Conservation (phyloP, 768 basidiomycete genomes). For the Inosperma sp. region DNA sequence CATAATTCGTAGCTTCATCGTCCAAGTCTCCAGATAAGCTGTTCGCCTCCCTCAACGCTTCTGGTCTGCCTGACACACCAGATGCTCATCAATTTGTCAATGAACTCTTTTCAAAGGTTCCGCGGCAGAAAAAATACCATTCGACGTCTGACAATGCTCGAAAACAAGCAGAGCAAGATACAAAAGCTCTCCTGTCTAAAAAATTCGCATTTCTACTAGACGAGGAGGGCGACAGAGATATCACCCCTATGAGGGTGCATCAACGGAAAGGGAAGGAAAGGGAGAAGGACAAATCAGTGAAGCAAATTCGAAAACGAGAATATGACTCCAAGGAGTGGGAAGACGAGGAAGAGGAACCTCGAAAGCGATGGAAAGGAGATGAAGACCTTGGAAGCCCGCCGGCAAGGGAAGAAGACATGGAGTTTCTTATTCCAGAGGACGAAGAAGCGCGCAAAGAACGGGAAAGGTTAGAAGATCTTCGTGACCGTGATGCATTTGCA, state of each 20-base stretch:
- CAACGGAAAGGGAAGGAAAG: conserved; percentile 47
- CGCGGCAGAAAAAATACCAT: conserved; percentile 62
- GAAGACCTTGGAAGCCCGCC: conserved; percentile 28
- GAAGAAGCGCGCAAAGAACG: conserved; percentile 65
- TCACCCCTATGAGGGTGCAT: conserved; percentile 40
- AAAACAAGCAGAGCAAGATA: conserved; percentile 71
- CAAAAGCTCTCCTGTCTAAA: conserved; percentile 61
- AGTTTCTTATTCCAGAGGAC: conserved; percentile 57
- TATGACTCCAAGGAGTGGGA: conserved; percentile 83
- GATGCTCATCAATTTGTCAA: conserved; percentile 76
- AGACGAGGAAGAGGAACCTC: conserved; percentile 75
- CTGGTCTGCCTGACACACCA: conserved; percentile 77
- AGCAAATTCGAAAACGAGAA: conserved; percentile 75
- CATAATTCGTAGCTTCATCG: conserved; percentile 40
- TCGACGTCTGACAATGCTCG: conserved; percentile 41
- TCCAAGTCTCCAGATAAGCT: conserved; percentile 78
- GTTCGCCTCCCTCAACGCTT: conserved; percentile 65
- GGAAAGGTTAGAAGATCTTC: conserved; percentile 72
- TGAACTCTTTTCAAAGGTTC: conserved; percentile 72
- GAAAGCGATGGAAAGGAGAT: conserved; percentile 60
- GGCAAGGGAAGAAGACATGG: conserved; percentile 34
- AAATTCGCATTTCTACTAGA: conserved; percentile 83
- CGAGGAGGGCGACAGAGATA: conserved; percentile 51
- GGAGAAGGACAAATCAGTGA: conserved; percentile 30
- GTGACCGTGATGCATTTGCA: conserved; percentile 91